Evolutionary conservation across 225 moss, liverwort and hornwort genomes (phyloP).

Genomic region (Bryum argenteum): DNA sequence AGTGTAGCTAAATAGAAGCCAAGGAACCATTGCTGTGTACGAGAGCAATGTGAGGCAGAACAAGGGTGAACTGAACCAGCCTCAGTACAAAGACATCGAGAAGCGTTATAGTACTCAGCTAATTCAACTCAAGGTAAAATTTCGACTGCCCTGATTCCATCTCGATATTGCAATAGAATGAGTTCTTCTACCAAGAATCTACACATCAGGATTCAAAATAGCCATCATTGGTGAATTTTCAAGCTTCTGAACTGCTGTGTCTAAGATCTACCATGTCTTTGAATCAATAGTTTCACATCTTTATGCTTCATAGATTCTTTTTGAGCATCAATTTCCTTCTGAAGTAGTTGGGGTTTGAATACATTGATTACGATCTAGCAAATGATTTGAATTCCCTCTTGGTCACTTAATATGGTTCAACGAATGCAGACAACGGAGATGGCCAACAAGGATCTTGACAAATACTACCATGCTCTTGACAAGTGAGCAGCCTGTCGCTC

Average conservation of each 20-base stretch:
- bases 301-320: too few species aligned
- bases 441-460: conserved; percentile 99
- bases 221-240: too few species aligned
- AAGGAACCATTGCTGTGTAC: conserved; percentile 91
- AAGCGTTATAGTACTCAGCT: conserved; percentile 87
- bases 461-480: conserved; percentile 97
- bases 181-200: too few species aligned
- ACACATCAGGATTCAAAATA: too few species aligned
- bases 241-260: too few species aligned
- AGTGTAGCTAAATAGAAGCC: conserved; percentile 82
- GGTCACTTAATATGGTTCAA: conserved; percentile 12
- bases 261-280: too few species aligned
- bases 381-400: background rate
- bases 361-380: background rate
- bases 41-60: conserved; percentile 84
- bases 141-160: background rate
- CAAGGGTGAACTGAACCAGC: conserved; percentile 80
- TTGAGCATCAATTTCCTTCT: too few species aligned
- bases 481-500: conserved; percentile 53
- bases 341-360: background rate
- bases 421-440: conserved; percentile 89
- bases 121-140: conserved; percentile 85
- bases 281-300: too few species aligned
- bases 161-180: too few species aligned
- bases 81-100: conserved; percentile 92